Conservation (phyloP, 768 basidiomycete species). For the Russula sp. region DNA sequence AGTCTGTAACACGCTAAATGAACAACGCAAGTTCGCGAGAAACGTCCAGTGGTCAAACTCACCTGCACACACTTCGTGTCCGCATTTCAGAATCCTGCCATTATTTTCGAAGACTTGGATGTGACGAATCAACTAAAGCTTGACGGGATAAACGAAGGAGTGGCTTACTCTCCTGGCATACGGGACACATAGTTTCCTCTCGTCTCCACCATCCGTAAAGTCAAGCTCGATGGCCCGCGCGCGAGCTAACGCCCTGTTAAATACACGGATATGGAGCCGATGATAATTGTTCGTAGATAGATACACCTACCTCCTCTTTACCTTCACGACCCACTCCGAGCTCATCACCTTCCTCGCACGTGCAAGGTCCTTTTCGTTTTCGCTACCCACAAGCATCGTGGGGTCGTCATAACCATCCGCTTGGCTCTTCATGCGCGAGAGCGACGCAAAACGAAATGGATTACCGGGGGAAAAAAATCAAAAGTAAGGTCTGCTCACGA, state of each 20-base stretch:
- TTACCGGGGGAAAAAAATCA: neutral
- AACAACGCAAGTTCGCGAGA: neutral
- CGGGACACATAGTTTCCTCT: slow-evolving; percentile 53
- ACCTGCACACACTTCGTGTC: slow-evolving; percentile 66
- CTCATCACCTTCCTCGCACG: slow-evolving; percentile 50
- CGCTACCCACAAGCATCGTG: slow-evolving; percentile 46
- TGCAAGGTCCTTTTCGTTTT: slow-evolving; percentile 53
- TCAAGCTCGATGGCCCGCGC: slow-evolving; percentile 47
- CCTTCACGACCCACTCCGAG: slow-evolving; percentile 40
- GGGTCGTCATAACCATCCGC: slow-evolving; percentile 51
- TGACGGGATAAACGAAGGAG: neutral
- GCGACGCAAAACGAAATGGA: neutral
- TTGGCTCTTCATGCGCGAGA: slow-evolving; percentile 36
- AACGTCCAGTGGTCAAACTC: slow-evolving; percentile 22
- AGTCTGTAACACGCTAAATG: slow-evolving; percentile 41
- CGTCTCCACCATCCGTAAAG: slow-evolving; percentile 50
- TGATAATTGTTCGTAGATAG: neutral
- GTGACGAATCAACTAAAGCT: slow-evolving; percentile 29
- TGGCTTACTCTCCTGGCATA: slow-evolving; percentile 60
- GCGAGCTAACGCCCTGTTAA: slow-evolving; percentile 46
- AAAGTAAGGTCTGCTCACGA: slow-evolving; percentile 43
- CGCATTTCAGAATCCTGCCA: slow-evolving; percentile 61
- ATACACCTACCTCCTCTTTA: slow-evolving; percentile 19
- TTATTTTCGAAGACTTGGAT: slow-evolving; percentile 46
- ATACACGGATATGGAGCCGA: slow-evolving; percentile 35